Evolutionary conservation across 768 basidiomycete genomes (phyloP), one percentile per base, ranked within the genome.

Genomic region (Russula brevipes): DNA sequence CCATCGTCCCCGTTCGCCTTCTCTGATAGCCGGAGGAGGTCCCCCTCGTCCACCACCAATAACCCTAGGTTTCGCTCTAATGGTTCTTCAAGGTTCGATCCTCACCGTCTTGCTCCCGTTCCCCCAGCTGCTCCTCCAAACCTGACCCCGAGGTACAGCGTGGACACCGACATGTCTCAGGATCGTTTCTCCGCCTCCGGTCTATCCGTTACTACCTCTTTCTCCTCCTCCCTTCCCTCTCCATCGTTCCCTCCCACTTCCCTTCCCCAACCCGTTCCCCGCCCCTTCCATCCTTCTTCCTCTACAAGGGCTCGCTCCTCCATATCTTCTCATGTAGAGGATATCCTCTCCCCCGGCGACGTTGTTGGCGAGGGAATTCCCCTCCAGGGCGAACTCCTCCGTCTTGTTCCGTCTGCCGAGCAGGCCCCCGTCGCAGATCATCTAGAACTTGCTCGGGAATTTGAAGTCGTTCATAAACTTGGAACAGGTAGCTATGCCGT

Each of bases 401-500:
- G 81, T 60, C 80, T 85, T 57, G 83, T 89, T 54, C 80, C 81
- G 66, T 72, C 77, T 49, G 71, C 75, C 19, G 66, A 73, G 31
- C 70, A 74, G 1, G 72, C 70, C 36, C 67, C 72, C 31, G 72
- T 73, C 30, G 71, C 75, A 54, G 70, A 79, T 62, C 73, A 78
- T 62, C 70, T 71, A 64, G 78, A 79, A 60, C 84, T 84, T 19
- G 86, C 85, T 16, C 77, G 74, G 24, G 85, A 86, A 67, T 93
- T 95, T 64, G 83, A 93, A 77, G 93, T 98, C 73, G 83, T 95
- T 68, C 80, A 89, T 60, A 85, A 84, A 66, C 84, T 96, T 57
- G 94, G 94, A 54, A 86, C 89, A 0, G 94, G 94, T 69, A 89
- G 87, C 65, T 97, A 96, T 72, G 94, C 94, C 16, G 89, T 94